Conservation (phyloP, 176 grass and related monocot species). For the Avena atlantica region DNA sequence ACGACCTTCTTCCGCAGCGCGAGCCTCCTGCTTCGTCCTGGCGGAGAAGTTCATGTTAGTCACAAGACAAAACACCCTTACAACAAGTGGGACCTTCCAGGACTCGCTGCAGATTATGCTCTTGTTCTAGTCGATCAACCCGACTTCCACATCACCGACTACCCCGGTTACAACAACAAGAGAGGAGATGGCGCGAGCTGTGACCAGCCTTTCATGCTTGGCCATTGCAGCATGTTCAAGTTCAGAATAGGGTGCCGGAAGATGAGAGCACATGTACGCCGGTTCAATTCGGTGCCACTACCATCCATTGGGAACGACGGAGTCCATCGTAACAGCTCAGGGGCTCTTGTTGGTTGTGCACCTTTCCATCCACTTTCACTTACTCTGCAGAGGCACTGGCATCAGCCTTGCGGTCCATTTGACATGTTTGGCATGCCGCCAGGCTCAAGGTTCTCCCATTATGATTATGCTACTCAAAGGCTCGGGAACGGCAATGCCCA, state of each 20-base stretch:
- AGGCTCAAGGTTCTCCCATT: not conserved
- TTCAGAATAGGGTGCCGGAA: conserved; percentile 13
- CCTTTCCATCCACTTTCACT: not conserved
- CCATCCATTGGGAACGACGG: not conserved
- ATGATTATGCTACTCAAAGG: not conserved
- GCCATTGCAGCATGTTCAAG: conserved; percentile 45
- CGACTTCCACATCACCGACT: conserved; percentile 45
- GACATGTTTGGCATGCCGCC: not conserved
- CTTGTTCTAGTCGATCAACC: conserved; percentile 24
- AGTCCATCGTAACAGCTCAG: not conserved
- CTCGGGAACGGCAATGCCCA: too few species aligned
- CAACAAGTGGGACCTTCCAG: conserved; percentile 43
- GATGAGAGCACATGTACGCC: not conserved
- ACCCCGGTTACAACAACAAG: conserved; percentile 68
- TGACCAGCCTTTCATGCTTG: conserved; percentile 48
- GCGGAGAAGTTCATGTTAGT: conserved; percentile 63
- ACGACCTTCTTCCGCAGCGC: conserved; percentile 42
- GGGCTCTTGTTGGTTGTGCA: not conserved
- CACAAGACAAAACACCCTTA: conserved; percentile 52
- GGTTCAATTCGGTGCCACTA: not conserved
- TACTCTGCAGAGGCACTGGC: not conserved
- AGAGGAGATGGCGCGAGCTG: conserved; percentile 51
- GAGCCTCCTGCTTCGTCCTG: conserved; percentile 38
- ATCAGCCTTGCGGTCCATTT: not conserved
- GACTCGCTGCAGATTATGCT: conserved; percentile 34